Evolutionary conservation across 2,329 filamentous ascomycete species (phyloP).

Genomic region (Fusarium incarnatum): DNA sequence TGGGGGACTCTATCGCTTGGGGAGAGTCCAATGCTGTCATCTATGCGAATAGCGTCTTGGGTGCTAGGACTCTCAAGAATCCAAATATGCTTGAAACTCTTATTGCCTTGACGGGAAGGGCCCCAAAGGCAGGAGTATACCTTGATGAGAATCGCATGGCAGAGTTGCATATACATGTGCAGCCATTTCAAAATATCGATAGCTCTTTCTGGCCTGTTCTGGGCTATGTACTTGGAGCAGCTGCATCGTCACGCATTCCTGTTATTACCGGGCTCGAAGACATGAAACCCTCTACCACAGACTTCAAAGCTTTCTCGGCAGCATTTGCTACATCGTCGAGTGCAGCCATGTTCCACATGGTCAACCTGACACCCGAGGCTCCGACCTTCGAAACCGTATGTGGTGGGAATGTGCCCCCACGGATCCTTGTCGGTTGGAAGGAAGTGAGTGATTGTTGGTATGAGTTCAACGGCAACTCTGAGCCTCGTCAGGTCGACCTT

Average conservation of each 20-base stretch:
- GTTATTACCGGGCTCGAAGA: constrained; percentile 24
- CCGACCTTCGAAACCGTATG: neutral
- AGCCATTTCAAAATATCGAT: neutral
- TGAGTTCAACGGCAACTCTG: constrained; percentile 10
- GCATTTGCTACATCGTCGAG: constrained; percentile 35
- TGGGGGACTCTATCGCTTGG: constrained; percentile 33
- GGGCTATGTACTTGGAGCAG: constrained; percentile 26
- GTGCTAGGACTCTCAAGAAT: constrained; percentile 33
- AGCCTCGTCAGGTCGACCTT: constrained; percentile 7
- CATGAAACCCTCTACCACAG: constrained; percentile 10
- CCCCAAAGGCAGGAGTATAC: constrained; percentile 23
- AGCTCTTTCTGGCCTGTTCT: constrained; percentile 32
- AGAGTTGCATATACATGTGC: constrained; percentile 42
- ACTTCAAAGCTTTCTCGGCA: constrained; percentile 31
- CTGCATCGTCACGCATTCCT: constrained; percentile 20
- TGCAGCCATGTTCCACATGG: constrained; percentile 40
- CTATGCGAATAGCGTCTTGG: constrained; percentile 37
- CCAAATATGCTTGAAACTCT: constrained; percentile 26
- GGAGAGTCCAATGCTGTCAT: constrained; percentile 35
- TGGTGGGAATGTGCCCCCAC: neutral
- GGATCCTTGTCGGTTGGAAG: neutral
- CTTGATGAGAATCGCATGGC: constrained; percentile 15
- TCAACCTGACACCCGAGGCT: constrained; percentile 31
- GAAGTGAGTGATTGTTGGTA: constrained; percentile 15
- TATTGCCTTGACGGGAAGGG: constrained; percentile 34